phyloP scores from a whole-genome alignment of 169 alveolate species.

The Eimeria acervulina region DNA sequence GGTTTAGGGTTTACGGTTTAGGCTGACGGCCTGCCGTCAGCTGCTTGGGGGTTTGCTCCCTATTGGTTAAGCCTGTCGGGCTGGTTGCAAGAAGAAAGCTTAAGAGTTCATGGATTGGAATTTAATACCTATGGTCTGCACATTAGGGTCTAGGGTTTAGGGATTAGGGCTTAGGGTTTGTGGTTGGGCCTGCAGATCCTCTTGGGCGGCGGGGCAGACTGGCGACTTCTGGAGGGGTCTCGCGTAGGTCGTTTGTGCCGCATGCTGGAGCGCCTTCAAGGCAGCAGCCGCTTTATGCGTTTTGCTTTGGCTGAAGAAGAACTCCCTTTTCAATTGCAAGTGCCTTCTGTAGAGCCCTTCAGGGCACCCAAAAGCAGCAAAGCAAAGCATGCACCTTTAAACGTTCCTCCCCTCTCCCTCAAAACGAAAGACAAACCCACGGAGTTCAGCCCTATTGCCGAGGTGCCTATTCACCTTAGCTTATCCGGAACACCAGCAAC shows the following conservation, averaged over 20 bases:
- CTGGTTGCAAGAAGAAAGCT: neutral
- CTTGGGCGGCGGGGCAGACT: conserved; percentile 46
- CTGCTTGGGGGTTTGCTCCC: neutral
- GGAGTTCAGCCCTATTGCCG: neutral
- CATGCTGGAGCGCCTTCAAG: neutral
- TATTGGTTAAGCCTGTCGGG: neutral
- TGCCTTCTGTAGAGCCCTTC: neutral
- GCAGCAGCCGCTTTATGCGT: neutral
- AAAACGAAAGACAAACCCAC: conserved; percentile 33
- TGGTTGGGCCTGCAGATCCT: conserved; percentile 56
- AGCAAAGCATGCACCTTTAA: neutral
- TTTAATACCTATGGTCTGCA: neutral
- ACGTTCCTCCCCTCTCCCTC: neutral
- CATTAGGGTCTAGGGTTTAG: neutral
- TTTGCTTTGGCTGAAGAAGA: neutral
- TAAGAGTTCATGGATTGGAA: neutral
- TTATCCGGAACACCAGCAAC: neutral
- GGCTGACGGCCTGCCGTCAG: neutral
- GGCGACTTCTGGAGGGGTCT: conserved; percentile 62
- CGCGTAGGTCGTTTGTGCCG: conserved; percentile 1
- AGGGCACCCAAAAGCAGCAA: neutral
- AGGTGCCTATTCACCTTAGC: conserved; percentile 62
- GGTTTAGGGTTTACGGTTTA: conserved; percentile 29
- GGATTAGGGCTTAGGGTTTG: neutral
- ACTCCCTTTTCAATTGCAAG: neutral